Evolutionary conservation across 78 protist genomes (phyloP).

Genomic region (Dictyostelium citrinum): DNA sequence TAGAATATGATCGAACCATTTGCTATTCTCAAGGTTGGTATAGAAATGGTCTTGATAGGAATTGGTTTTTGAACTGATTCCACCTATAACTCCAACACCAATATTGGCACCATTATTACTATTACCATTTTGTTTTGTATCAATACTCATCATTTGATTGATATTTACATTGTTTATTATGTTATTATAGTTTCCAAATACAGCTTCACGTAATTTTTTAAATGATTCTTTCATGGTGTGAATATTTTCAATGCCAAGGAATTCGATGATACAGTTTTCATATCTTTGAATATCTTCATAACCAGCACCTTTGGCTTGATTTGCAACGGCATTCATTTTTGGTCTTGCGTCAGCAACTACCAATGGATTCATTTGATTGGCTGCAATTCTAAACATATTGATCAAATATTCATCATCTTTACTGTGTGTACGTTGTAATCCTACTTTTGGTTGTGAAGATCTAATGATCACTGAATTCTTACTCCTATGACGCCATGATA

Average conservation of each 20-base stretch:
- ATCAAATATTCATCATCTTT: conserved; percentile 54
- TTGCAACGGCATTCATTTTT: conserved; percentile 86
- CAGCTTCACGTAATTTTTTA: conserved; percentile 31
- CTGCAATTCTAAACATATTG: conserved; percentile 13
- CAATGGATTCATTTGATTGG: conserved; percentile 3
- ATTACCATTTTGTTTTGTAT: background rate
- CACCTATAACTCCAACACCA: background rate
- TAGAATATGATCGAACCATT: conserved; percentile 56
- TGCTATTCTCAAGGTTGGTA: conserved; percentile 11
- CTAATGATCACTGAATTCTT: conserved; percentile 56
- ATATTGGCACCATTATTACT: background rate
- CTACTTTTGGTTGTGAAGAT: conserved; percentile 85
- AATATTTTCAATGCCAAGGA: conserved; percentile 90
- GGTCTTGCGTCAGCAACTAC: conserved; percentile 90
- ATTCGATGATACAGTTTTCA: conserved; percentile 42
- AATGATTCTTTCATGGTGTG: conserved; percentile 87
- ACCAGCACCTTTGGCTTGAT: conserved; percentile 86
- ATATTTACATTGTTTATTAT: background rate
- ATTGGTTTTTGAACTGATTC: background rate
- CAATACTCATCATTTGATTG: background rate
- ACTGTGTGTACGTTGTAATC: conserved; percentile 42
- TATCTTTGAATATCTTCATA: conserved; percentile 82
- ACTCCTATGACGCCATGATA: conserved; percentile 80
- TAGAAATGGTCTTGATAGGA: conserved; percentile 14
- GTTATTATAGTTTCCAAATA: background rate